These are phyloP conservation scores for Aureobasidium zeae DNA, from an alignment of 2,329 filamentous ascomycete genomes.

Conservation along the genomic window DNA sequence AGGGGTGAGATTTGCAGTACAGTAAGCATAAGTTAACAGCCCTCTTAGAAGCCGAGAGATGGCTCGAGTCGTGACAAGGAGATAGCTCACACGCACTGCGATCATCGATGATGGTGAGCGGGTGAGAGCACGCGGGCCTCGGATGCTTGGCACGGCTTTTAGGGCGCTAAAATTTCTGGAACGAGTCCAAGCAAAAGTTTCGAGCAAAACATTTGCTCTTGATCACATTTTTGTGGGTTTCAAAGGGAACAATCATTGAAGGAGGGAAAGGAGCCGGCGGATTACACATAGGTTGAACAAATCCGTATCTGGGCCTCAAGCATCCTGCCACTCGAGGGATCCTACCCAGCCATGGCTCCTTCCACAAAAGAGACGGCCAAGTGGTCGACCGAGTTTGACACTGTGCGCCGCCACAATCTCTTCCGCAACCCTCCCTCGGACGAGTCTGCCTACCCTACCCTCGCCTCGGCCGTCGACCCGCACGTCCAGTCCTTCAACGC, in stretches of 20 bases:
- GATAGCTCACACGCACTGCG: not conserved
- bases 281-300: not conserved
- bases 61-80: not conserved
- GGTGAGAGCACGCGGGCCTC: conserved; percentile 1
- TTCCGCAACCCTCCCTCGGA: conserved; percentile 85
- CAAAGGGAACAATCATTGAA: not conserved
- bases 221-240: too few species aligned
- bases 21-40: not conserved
- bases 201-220: conserved; percentile 7
- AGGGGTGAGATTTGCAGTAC: not conserved
- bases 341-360: conserved; percentile 24
- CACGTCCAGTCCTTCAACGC: conserved; percentile 96
- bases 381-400: conserved; percentile 83
- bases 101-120: not conserved
- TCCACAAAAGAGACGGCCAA: conserved; percentile 52
- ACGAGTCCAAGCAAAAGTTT: conserved; percentile 12
- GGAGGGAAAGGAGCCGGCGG: not conserved
- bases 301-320: not conserved
- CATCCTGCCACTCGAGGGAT: not conserved
- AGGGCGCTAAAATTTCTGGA: conserved; percentile 13
- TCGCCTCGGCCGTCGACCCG: conserved; percentile 77
- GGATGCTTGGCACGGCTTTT: conserved; percentile 10
- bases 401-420: conserved; percentile 73
- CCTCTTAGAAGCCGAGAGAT: not conserved
- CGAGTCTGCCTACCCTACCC: conserved; percentile 74